Evolutionary conservation across 352 stramenopile genomes (phyloP), one percentile per base, ranked within the genome.

Genomic region (Phytophthora podocarpi): DNA sequence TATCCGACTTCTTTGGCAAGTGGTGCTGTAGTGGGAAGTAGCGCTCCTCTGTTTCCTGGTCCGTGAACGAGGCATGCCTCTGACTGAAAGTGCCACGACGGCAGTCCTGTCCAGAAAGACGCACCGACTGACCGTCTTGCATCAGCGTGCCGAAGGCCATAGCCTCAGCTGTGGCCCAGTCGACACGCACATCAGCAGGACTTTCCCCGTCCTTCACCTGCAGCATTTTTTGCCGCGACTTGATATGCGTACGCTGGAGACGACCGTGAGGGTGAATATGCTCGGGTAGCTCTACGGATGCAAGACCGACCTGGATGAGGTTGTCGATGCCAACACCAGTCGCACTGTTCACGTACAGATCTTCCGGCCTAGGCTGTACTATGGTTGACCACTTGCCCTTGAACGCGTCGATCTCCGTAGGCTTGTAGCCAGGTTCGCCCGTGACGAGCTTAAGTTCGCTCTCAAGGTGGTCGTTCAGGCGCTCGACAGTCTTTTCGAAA

Each of bases 81-180:
- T 97, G 89, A 39, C 80, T 92, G 63, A 97, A 97, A 12, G 90
- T 97, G 7, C 90, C 90, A 32, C 90, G 86, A 46, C 92, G 85
- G 40, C 83, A 92, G 56, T 97, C 90, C 57, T 97, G 89, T 8
- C 90, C 90, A 13, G 80, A 80, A n/a, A 97, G 62, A 37, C 90
- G 85, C 32, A 97, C 82, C 21, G 91, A 87, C 31, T 91, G 61
- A 26, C 89, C 89, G 20, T 97, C 83, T 51, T 80, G 73, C 56
- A 97, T 76, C 28, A 97, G 76, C 1, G 84, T 91, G 2, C 84
- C 90, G 35, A 96, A 97, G 11, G 89, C 89, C 73, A 97, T 91
- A 13, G 83, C 84, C 59, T 97, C 89, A 2, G 88, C 90, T 0
- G 86, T 95, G 6, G 86, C 89, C 89, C 87, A 97, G 70, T 97